A percentile compares a stretch with the other conserved stretches of the same genome.
Conservation (phyloP, 169 alveolate genomes). For the Cryptosporidium canis region DNA sequence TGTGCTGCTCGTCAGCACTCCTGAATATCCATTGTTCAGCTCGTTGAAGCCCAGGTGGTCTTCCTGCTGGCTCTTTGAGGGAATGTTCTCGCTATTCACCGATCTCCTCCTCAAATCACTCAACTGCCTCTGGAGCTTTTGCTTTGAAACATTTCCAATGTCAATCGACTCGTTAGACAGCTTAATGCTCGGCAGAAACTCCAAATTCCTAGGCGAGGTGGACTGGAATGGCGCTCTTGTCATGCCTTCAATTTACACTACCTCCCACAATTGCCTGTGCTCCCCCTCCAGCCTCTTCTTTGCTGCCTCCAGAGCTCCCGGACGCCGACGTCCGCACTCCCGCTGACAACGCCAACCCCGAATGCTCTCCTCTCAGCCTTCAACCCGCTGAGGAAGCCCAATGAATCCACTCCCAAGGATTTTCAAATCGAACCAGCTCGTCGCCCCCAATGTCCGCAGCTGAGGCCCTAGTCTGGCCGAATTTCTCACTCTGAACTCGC, state of each 20-base stretch:
- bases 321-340: neutral
- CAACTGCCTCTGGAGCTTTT: constrained; percentile 39
- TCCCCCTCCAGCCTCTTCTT: no score
- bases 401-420: neutral
- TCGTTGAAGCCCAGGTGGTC: neutral
- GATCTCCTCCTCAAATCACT: constrained; percentile 23
- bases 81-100: constrained; percentile 12
- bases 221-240: constrained; percentile 72
- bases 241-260: neutral
- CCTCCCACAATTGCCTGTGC: neutral
- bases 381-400: neutral
- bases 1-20: neutral
- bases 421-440: no score
- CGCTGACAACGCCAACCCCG: neutral
- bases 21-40: constrained; percentile 44
- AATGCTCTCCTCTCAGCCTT: neutral
- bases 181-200: constrained; percentile 59
- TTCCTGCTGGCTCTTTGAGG: constrained; percentile 47
- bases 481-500: neutral
- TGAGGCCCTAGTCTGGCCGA: no score
- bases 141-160: constrained; percentile 29
- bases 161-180: constrained; percentile 27
- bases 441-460: no score
- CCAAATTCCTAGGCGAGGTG: constrained; percentile 70
- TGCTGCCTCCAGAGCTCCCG: no score